Percentiles rank a stretch among this genome's conserved stretches.
Evolutionary conservation across 805 yeast genomes (phyloP).

Genomic region (Yarrowia porcina): DNA sequence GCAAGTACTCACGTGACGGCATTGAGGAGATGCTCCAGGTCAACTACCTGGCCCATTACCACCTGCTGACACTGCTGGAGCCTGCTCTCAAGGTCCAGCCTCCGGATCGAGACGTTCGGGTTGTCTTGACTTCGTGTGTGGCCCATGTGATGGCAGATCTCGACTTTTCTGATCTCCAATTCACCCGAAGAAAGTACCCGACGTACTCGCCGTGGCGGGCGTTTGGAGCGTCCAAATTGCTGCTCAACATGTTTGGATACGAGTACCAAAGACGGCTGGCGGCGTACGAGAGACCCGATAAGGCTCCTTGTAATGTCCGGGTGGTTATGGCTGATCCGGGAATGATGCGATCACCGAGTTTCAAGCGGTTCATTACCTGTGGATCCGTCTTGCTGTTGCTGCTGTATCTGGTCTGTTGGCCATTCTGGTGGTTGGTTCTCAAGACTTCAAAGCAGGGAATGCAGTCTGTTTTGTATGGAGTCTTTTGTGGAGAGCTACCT

Average conservation of each 20-base stretch:
- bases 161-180: constrained; percentile 59
- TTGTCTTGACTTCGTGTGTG: constrained; percentile 73
- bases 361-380: constrained; percentile 71
- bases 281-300: constrained; percentile 60
- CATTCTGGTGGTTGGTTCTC: constrained; percentile 76
- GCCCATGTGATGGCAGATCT: constrained; percentile 71
- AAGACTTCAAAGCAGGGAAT: constrained; percentile 77
- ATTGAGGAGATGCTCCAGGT: constrained; percentile 80
- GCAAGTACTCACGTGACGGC: constrained; percentile 74
- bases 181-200: constrained; percentile 60
- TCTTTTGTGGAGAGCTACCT: constrained; percentile 67
- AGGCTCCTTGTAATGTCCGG: constrained; percentile 62
- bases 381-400: constrained; percentile 67
- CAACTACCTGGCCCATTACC: constrained; percentile 79
- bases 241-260: constrained; percentile 68
- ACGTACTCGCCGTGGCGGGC: constrained; percentile 63
- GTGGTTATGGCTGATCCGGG: constrained; percentile 88
- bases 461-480: constrained; percentile 67
- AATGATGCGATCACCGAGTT: constrained; percentile 79
- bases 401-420: constrained; percentile 66
- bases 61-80: constrained; percentile 70
- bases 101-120: constrained; percentile 88
- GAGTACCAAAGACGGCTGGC: constrained; percentile 70
- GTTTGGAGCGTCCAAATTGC: constrained; percentile 78
- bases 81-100: constrained; percentile 88